Evolutionary conservation across 1,284 basidiomycete species (phyloP), one percentile per base, ranked within the genome.

Genomic region (Papiliotrema flavescens): DNA sequence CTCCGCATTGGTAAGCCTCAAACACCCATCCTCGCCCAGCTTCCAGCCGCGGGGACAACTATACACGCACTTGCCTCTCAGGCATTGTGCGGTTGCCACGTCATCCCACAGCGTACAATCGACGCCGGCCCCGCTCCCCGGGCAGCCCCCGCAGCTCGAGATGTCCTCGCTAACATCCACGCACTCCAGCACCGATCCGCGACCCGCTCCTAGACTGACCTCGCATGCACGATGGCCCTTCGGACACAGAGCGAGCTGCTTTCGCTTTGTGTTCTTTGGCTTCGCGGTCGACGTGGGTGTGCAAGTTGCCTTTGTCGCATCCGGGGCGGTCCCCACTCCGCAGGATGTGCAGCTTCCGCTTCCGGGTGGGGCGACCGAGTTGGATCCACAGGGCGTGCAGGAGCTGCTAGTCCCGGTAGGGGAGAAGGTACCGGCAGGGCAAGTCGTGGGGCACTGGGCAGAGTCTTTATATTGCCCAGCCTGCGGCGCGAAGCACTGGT

Each of bases 101-200:
- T 41, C 17, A 20, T 52, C 50, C 32, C 32, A 52, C 15, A 34
- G 14, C 2, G 42, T 52, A 26, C 50, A 52, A 34, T 52, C 50
- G 7, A 22, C 40, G 11, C 24, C 49, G 32, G 17, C 15, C 2
- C 24, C 26, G 13, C 20, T 17, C 9, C 39, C 46, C 3, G 51
- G 44, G 34, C 51, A 53, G 3, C 45, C 51, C 4, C 51, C 51
- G 40, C 51, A 53, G 8, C 45, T 47, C 22, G 28, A 5, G 11
- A 53, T 17, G 26, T 53, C 45, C 17, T 32, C n/a, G 15, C 20
- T 32, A 3, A 24, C 24, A 13, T 53, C 35, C 17, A 53, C 43
- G 32, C 51, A 53, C 24, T 47, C 45, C 23, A 23, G 47, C 17
- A 34, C 23, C 3, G 15, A 28, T 19, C 20, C 40, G 4, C 39